A percentile compares a stretch with the other conserved stretches of the same genome.
Conservation (phyloP, 2,329 filamentous ascomycete species). For the Didymella glomerata region DNA sequence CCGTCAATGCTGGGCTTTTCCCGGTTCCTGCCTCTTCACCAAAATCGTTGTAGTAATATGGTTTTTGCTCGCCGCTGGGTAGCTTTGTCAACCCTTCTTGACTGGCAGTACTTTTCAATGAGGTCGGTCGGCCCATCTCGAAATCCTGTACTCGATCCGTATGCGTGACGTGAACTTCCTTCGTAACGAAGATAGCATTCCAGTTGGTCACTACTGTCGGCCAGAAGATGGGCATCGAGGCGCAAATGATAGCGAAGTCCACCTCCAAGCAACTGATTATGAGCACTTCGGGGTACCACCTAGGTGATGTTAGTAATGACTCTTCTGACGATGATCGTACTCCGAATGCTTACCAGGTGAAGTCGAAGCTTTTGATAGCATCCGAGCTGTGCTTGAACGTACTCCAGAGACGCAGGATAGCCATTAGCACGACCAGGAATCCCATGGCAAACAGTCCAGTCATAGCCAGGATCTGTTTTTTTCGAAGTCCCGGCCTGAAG, state of each 20-base stretch:
- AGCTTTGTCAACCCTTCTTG: conserved; percentile 32
- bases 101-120: conserved; percentile 34
- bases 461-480: conserved; percentile 34
- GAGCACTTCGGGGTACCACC: conserved; percentile 39
- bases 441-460: conserved; percentile 37
- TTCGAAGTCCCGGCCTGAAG: conserved; percentile 26
- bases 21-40: conserved; percentile 14
- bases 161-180: conserved; percentile 44
- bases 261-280: conserved; percentile 47
- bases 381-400: conserved; percentile 30
- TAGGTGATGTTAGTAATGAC: background rate
- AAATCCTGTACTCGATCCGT: conserved; percentile 32
- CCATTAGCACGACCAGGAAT: conserved; percentile 41
- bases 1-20: conserved; percentile 11
- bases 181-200: conserved; percentile 46
- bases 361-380: conserved; percentile 33
- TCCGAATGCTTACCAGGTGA: conserved; percentile 31
- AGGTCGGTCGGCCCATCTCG: conserved; percentile 31
- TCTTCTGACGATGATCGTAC: background rate
- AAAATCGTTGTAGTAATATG: conserved; percentile 25
- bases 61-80: conserved; percentile 16
- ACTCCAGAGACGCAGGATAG: conserved; percentile 42
- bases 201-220: conserved; percentile 40
- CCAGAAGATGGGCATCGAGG: conserved; percentile 52
- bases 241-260: conserved; percentile 49